Evolutionary conservation across 352 stramenopile genomes (phyloP).

Genomic region (Globisporangium alternatum): DNA sequence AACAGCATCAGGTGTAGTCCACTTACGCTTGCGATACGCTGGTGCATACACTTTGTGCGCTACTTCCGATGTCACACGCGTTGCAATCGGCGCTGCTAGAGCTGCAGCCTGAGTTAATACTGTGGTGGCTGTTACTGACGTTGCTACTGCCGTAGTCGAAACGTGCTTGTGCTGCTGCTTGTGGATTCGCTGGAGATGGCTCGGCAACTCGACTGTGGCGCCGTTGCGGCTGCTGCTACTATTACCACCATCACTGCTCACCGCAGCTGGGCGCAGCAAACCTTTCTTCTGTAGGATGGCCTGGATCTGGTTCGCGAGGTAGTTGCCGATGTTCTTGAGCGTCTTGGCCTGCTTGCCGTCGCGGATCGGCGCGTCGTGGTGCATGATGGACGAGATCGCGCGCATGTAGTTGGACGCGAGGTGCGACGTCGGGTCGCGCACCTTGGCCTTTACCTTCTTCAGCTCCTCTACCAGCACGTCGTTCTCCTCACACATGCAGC

Average conservation of each 20-base stretch:
- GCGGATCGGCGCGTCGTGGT: conserved; percentile 37
- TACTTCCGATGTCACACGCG: conserved; percentile 3
- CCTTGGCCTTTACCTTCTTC: conserved; percentile 40
- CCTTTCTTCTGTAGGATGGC: conserved; percentile 56
- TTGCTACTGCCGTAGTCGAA: neutral
- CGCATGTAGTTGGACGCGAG: conserved; percentile 60
- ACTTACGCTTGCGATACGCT: conserved; percentile 58
- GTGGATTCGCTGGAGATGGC: neutral
- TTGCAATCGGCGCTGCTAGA: neutral
- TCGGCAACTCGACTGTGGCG: neutral
- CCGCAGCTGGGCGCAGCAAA: neutral
- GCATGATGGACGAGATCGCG: conserved; percentile 70
- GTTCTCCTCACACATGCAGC: conserved; percentile 59
- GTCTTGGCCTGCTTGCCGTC: conserved; percentile 59
- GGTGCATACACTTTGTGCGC: conserved; percentile 42
- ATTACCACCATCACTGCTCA: neutral
- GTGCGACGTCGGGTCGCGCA: conserved; percentile 63
- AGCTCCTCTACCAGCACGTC: conserved; percentile 74
- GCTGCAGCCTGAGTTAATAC: neutral
- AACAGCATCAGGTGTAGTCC: neutral
- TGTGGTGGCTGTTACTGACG: neutral
- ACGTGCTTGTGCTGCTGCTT: neutral
- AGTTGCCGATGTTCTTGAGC: conserved; percentile 78
- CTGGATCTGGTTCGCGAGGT: conserved; percentile 85
- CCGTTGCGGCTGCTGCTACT: neutral